phyloP scores from a whole-genome alignment of 805 yeast genomes.

The Diddensiella transvaalensis region DNA sequence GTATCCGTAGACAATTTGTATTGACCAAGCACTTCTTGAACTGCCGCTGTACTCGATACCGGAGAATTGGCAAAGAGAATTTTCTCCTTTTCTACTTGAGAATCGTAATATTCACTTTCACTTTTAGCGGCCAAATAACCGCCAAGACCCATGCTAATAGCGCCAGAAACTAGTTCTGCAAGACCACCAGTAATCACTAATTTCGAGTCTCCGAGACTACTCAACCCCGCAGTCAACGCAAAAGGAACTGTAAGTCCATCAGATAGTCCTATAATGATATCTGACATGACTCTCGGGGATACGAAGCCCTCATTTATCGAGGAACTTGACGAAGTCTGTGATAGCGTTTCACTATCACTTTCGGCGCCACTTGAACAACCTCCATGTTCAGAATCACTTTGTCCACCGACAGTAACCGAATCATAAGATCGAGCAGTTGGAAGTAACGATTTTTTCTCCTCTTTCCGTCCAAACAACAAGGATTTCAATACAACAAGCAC shows the following conservation, averaged over 20 bases:
- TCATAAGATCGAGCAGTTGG: constrained; percentile 28
- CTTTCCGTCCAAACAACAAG: constrained; percentile 26
- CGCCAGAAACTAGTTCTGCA: constrained; percentile 96
- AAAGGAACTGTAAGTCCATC: constrained; percentile 99
- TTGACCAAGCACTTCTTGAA: constrained; percentile 75
- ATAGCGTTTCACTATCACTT: constrained; percentile 14
- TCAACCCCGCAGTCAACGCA: constrained; percentile 94
- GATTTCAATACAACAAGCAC: constrained; percentile 34
- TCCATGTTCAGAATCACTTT: constrained; percentile 9
- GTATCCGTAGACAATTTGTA: constrained; percentile 68
- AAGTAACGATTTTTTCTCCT: constrained; percentile 28
- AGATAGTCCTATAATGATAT: constrained; percentile 85
- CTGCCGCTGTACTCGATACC: constrained; percentile 59
- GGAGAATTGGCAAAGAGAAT: constrained; percentile 22
- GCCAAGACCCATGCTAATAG: constrained; percentile 97
- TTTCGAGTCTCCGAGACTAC: constrained; percentile 83
- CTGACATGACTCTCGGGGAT: constrained; percentile 88
- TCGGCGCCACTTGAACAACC: constrained; percentile 6
- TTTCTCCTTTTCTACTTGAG: constrained; percentile 31
- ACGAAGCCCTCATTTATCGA: constrained; percentile 21
- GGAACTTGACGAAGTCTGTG: constrained; percentile 18
- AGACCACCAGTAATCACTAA: constrained; percentile 96
- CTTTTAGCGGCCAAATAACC: constrained; percentile 93
- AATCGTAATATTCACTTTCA: constrained; percentile 45
- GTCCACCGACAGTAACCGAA: constrained; percentile 17